phyloP scores from a whole-genome alignment of 2,329 filamentous ascomycete species.

The Didymella arachidicola region DNA sequence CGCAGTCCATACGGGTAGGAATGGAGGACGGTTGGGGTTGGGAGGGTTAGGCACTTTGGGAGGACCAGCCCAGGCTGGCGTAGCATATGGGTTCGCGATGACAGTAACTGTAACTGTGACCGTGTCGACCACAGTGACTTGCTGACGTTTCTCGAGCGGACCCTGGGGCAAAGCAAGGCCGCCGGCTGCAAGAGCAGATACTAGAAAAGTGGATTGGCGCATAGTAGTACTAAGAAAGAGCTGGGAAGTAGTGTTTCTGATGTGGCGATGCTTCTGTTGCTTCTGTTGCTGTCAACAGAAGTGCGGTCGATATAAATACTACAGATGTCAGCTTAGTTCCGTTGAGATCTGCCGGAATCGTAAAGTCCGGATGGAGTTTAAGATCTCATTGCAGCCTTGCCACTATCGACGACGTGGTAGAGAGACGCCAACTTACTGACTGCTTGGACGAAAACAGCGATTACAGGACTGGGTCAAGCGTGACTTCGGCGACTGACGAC shows the following conservation, averaged over 20 bases:
- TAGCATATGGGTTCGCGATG: slow-evolving; percentile 19
- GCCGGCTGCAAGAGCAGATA: slow-evolving; percentile 36
- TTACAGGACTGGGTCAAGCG: slow-evolving; percentile 14
- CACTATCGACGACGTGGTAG: slow-evolving; percentile 6
- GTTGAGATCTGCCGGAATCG: slow-evolving; percentile 18
- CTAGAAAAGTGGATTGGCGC: slow-evolving; percentile 38
- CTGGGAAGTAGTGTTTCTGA: slow-evolving; percentile 10
- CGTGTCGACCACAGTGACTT: slow-evolving; percentile 34
- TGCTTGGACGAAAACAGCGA: slow-evolving; percentile 20
- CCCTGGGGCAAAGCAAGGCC: slow-evolving; percentile 36
- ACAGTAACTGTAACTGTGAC: slow-evolving; percentile 36
- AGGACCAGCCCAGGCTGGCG: slow-evolving; percentile 14
- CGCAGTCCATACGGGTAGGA: slow-evolving; percentile 7
- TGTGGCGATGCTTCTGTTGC: slow-evolving; percentile 5
- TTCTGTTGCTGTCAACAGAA: background rate
- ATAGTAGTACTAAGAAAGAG: slow-evolving; percentile 30
- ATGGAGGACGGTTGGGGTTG: slow-evolving; percentile 5
- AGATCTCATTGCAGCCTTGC: slow-evolving; percentile 8
- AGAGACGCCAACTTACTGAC: slow-evolving; percentile 14
- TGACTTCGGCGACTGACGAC: slow-evolving; percentile 16
- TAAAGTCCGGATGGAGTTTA: slow-evolving; percentile 5
- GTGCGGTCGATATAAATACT: slow-evolving; percentile 18
- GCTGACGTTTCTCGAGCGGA: slow-evolving; percentile 28
- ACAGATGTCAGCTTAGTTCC: background rate
- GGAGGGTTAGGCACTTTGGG: slow-evolving; percentile 1